Conservation (phyloP, 2,329 filamentous ascomycete genomes). For the Verticillium albo-atrum region DNA sequence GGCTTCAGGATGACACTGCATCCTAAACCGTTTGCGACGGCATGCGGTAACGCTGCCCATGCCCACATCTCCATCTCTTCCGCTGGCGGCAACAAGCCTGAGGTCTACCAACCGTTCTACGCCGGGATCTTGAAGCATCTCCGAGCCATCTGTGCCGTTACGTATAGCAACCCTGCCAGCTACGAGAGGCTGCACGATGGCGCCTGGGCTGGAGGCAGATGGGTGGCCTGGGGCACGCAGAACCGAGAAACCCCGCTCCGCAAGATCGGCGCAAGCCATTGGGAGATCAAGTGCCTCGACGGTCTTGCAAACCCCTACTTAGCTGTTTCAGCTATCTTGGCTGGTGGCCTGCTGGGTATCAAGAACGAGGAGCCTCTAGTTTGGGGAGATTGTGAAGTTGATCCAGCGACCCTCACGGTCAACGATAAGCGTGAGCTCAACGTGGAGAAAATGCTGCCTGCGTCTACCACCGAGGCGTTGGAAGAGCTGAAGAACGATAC, state of each 20-base stretch:
- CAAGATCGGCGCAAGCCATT: conserved; percentile 61
- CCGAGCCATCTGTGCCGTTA: conserved; percentile 63
- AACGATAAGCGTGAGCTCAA: conserved; percentile 46
- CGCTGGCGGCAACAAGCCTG: conserved; percentile 27
- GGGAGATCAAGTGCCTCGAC: conserved; percentile 77
- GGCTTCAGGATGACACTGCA: conserved; percentile 67
- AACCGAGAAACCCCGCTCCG: conserved; percentile 74
- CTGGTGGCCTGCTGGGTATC: conserved; percentile 55
- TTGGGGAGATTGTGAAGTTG: conserved; percentile 49
- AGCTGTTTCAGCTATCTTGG: conserved; percentile 56
- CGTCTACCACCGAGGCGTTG: conserved; percentile 50
- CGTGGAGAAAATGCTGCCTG: conserved; percentile 50
- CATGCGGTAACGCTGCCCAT: conserved; percentile 63
- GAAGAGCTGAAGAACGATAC: conserved; percentile 42
- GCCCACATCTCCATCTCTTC: conserved; percentile 64
- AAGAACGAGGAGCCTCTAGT: conserved; percentile 29
- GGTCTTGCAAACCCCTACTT: conserved; percentile 77
- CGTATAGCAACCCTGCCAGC: conserved; percentile 59
- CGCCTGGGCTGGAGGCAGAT: conserved; percentile 74
- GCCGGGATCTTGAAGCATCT: conserved; percentile 66
- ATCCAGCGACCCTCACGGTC: conserved; percentile 46
- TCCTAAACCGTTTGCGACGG: conserved; percentile 59
- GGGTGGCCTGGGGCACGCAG: conserved; percentile 76
- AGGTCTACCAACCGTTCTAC: conserved; percentile 62
- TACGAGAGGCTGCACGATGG: conserved; percentile 67